Conservation (phyloP, 192 early-diverging fungal genomes). For the Coemansia sp. region DNA sequence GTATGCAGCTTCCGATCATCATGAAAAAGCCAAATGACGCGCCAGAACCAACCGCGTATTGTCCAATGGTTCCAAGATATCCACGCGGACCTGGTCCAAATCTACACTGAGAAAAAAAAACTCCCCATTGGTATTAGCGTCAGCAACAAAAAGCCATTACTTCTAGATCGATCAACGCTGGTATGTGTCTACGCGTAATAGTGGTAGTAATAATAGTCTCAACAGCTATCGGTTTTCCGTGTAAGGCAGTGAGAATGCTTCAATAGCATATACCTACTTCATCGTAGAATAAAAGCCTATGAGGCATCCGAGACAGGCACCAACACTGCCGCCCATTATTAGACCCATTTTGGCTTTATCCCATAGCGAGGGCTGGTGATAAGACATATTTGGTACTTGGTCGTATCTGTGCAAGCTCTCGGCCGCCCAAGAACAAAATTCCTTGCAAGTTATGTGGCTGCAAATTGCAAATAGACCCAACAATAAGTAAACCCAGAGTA, state of each 20-base stretch:
- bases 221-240: too few species aligned
- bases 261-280: conserved; percentile 35
- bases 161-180: neutral
- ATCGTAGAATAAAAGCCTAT: conserved; percentile 57
- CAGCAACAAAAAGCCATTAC: neutral
- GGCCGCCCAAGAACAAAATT: neutral
- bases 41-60: conserved; percentile 71
- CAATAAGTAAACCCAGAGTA: neutral
- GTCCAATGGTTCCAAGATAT: conserved; percentile 67
- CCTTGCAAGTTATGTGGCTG: neutral
- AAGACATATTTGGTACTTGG: conserved; percentile 24
- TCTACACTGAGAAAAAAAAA: conserved; percentile 33
- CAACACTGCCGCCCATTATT: conserved; percentile 56
- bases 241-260: neutral
- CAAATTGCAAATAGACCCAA: neutral
- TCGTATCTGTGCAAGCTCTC: neutral
- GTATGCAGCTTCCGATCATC: conserved; percentile 63
- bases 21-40: conserved; percentile 85
- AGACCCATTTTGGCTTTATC: conserved; percentile 57
- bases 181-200: neutral
- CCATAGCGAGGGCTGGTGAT: conserved; percentile 52
- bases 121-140: neutral
- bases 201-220: neutral
- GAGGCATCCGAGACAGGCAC: conserved; percentile 54
- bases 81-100: conserved; percentile 71